A percentile compares a stretch with the other conserved stretches of the same genome.
Evolutionary conservation across 805 yeast species (phyloP).

Genomic region (Zygoascus bituminiphila): DNA sequence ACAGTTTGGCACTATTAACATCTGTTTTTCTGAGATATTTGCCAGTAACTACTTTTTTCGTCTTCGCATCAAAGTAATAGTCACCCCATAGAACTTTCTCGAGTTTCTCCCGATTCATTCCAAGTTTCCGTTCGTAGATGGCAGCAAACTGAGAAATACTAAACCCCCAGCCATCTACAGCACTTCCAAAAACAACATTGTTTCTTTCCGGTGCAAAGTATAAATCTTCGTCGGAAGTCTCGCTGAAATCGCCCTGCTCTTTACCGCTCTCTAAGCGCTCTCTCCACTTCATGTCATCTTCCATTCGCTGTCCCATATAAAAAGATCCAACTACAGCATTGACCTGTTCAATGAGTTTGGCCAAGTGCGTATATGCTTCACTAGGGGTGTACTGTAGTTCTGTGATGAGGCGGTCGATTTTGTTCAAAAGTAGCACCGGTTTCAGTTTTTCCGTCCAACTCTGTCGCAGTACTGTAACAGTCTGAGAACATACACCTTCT

Average conservation of each 20-base stretch:
- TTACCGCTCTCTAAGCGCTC: conserved; percentile 44
- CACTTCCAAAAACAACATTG: conserved; percentile 85
- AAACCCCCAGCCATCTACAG: conserved; percentile 98
- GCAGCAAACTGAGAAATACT: conserved; percentile 81
- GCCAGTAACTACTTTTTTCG: conserved; percentile 64
- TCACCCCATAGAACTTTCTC: conserved; percentile 96
- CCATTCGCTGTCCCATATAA: conserved; percentile 87
- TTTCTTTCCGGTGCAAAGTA: conserved; percentile 83
- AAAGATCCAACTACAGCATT: conserved; percentile 92
- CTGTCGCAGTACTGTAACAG: conserved; percentile 88
- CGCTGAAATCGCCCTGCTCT: conserved; percentile 48
- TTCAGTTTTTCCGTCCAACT: conserved; percentile 90
- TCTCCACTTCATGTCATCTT: conserved; percentile 53
- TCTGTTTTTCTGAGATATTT: conserved; percentile 40
- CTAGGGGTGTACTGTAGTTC: conserved; percentile 75
- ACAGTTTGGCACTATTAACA: conserved; percentile 40
- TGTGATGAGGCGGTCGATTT: conserved; percentile 74
- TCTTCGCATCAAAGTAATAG: conserved; percentile 78
- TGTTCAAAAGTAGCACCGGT: conserved; percentile 83
- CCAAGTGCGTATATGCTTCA: conserved; percentile 79
- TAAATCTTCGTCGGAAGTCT: conserved; percentile 68
- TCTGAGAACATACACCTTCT: conserved; percentile 97
- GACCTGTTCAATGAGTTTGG: conserved; percentile 80
- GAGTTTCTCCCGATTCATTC: conserved; percentile 69
- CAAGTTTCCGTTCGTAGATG: conserved; percentile 75